Conservation (phyloP, 2,329 filamentous ascomycete species). For the Metarhizium rileyi region DNA sequence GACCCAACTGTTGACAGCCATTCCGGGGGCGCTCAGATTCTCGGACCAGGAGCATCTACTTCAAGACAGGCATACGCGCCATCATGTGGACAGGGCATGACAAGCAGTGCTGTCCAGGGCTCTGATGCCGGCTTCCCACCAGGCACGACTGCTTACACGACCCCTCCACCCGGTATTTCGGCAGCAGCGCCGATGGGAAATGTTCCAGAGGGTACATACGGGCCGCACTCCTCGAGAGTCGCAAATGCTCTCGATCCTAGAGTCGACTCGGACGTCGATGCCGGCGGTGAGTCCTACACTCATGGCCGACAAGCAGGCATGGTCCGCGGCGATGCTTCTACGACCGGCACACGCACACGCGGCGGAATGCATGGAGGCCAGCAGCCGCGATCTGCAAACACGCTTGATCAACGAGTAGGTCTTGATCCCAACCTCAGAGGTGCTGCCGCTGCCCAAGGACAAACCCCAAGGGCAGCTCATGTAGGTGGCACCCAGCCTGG, state of each 20-base stretch:
- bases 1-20: neutral
- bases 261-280: neutral
- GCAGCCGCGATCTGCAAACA: neutral
- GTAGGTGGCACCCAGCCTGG: neutral
- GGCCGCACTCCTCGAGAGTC: neutral
- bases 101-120: neutral
- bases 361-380: neutral
- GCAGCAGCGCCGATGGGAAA: neutral
- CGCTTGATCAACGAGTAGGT: neutral
- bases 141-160: neutral
- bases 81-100: neutral
- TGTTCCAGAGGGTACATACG: neutral
- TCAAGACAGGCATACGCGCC: neutral
- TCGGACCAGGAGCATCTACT: neutral
- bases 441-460: neutral
- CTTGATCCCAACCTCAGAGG: neutral
- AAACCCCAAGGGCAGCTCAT: neutral
- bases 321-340: neutral
- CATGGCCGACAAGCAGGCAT: neutral
- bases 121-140: neutral
- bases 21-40: neutral
- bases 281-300: neutral
- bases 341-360: neutral
- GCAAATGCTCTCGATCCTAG: neutral
- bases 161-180: neutral